These are phyloP conservation scores for Manihot esculenta DNA, from an alignment of 441 rosid species.

Conservation along the genomic window DNA sequence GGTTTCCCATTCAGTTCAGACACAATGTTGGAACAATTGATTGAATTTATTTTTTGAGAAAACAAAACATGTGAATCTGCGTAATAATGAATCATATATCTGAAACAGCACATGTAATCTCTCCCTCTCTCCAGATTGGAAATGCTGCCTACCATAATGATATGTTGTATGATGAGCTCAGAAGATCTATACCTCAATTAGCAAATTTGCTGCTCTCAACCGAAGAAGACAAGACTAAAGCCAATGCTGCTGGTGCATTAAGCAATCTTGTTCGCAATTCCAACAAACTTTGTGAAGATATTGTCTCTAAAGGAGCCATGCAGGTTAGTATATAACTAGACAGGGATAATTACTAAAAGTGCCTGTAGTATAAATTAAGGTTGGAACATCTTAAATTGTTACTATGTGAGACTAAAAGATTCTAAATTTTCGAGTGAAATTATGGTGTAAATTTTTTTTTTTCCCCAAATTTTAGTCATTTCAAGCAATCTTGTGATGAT, in stretches of 20 bases:
- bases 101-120: background rate
- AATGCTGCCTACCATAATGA: conserved; percentile 97
- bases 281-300: conserved; percentile 85
- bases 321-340: conserved; percentile 50
- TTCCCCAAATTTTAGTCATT: too few species aligned
- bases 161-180: conserved; percentile 73
- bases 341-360: background rate
- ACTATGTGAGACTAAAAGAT: background rate
- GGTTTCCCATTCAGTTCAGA: background rate
- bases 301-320: conserved; percentile 89
- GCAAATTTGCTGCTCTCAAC: conserved; percentile 69
- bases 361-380: background rate
- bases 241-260: conserved; percentile 97
- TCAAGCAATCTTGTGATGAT: too few species aligned
- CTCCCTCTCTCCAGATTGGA: conserved; percentile 60
- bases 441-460: too few species aligned
- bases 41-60: background rate
- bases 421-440: too few species aligned
- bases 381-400: background rate
- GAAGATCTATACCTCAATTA: conserved; percentile 84
- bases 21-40: background rate
- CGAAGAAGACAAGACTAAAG: conserved; percentile 97
- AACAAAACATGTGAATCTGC: background rate
- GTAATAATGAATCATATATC: background rate
- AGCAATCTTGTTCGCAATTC: conserved; percentile 99